These are phyloP conservation scores for Backusella tarrabulga DNA, from an alignment of 192 early-diverging fungal species.

Conservation along the genomic window DNA sequence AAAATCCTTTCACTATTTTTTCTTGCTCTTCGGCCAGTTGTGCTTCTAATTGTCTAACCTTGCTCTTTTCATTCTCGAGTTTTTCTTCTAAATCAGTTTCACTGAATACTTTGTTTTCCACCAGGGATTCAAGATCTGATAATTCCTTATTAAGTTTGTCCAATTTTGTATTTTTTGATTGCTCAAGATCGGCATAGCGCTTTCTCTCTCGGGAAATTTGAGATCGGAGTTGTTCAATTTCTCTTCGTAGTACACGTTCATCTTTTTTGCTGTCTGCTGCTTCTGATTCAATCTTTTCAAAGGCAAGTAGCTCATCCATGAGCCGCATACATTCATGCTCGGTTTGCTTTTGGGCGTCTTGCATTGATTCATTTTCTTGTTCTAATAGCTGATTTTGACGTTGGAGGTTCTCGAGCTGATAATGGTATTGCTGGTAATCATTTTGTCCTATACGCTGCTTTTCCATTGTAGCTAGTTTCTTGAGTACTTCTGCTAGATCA, in stretches of 20 bases:
- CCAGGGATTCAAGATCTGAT: constrained; percentile 59
- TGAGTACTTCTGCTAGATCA: constrained; percentile 1
- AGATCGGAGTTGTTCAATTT: constrained; percentile 12
- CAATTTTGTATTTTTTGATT: constrained; percentile 60
- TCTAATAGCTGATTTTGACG: constrained; percentile 43
- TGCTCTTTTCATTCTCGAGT: constrained; percentile 44
- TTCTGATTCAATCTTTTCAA: constrained; percentile 44
- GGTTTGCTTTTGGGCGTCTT: constrained; percentile 61
- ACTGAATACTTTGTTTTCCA: constrained; percentile 74
- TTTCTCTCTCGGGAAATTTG: constrained; percentile 53
- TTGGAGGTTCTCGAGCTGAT: not conserved
- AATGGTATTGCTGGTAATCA: not conserved
- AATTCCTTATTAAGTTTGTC: constrained; percentile 63
- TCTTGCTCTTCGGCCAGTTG: constrained; percentile 33
- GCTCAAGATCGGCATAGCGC: constrained; percentile 56
- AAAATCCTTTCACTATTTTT: not conserved
- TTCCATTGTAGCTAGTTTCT: constrained; percentile 4
- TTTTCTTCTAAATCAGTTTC: constrained; percentile 66
- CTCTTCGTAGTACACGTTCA: too few species aligned
- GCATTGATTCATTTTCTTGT: constrained; percentile 50
- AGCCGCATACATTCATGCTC: constrained; percentile 74
- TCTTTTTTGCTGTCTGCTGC: not conserved
- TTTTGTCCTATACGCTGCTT: constrained; percentile 1
- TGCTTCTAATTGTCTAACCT: constrained; percentile 39
- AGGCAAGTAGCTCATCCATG: constrained; percentile 69